Conservation (phyloP, 768 basidiomycete species). For the Auriscalpium microsporum region DNA sequence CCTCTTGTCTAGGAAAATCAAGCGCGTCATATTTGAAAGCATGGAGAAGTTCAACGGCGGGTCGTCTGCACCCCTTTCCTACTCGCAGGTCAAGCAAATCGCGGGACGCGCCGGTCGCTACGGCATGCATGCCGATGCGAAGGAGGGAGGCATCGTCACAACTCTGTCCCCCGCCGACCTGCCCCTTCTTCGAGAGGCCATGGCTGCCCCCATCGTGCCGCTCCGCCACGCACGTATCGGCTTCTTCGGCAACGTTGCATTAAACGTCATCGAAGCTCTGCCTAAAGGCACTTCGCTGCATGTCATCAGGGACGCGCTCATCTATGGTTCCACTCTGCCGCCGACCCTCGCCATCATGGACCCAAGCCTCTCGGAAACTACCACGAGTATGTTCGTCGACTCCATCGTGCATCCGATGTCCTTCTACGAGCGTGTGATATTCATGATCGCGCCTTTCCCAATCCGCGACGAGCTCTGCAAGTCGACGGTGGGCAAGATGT, state of each 20-base stretch:
- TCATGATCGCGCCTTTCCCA: conserved; percentile 46
- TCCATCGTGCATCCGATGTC: conserved; percentile 28
- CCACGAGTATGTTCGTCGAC: conserved; percentile 39
- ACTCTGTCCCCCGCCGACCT: conserved; percentile 61
- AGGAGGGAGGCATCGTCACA: conserved; percentile 60
- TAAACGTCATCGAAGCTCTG: conserved; percentile 29
- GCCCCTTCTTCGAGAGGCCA: conserved; percentile 43
- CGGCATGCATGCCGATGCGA: conserved; percentile 46
- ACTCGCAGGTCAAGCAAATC: conserved; percentile 87
- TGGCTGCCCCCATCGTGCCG: conserved; percentile 41
- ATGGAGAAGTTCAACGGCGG: conserved; percentile 54
- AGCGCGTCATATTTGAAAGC: conserved; percentile 70
- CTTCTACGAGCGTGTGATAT: conserved; percentile 34
- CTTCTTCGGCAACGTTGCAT: conserved; percentile 19
- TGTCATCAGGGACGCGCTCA: conserved; percentile 40
- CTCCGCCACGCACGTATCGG: conserved; percentile 47
- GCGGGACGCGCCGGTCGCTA: conserved; percentile 91
- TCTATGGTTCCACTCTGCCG: conserved; percentile 39
- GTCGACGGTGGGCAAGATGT: conserved; percentile 29
- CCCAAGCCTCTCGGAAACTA: conserved; percentile 16
- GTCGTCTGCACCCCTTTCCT: conserved; percentile 37
- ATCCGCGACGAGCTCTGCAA: conserved; percentile 36
- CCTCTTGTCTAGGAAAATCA: conserved; percentile 65
- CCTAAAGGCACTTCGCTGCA: conserved; percentile 33
- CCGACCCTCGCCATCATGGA: conserved; percentile 33